Evolutionary conservation across 2,329 filamentous ascomycete species (phyloP), one percentile per base, ranked within the genome.

Genomic region (Colletotrichum musicola): DNA sequence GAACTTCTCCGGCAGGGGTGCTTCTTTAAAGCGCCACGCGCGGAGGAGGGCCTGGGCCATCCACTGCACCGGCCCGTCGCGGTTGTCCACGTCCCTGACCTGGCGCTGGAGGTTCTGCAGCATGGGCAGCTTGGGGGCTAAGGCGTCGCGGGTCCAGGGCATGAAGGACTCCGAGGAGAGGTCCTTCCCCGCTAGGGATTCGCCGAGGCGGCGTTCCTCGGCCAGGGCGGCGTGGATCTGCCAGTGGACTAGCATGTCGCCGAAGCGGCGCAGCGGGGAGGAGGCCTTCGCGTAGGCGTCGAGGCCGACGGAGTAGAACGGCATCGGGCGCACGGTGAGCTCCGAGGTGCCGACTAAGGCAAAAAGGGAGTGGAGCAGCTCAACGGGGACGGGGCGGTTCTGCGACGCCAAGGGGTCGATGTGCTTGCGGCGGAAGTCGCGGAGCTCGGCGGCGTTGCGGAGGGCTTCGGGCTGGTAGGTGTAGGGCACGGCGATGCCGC

Each of bases 191-290:
- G 46, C 25, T 42, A 80, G 70, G 14, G 61, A 66, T 18, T 75
- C 72, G 49, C 74, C 65, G 25, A 69, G 70, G 44, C 79, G 73
- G 9, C 83, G 80, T 72, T 86, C 84, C 67, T 83, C 77, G 14
- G 81, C 79, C 38, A 92, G 78, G 10, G 87, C 85, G 2, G 85
- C 86, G 73, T 90, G 85, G 70, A 92, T 87, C 76, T 92, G 89
- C 88, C 88, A 92, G 78, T 92, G 89, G 1, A 87, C 84, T 38
- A 92, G 75, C 54, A 92, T 79, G 76, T 92, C 90, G 5, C 82
- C 78, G 77, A 86, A 92, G 50, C 90, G 86, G 40, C 90, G 88
- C n/a, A 92, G 82, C 18, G 90, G 90, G 57, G 87, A 90, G 7
- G 90, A 92, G 46, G 85, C 85, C 72, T 90, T 91, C 66, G 86